Percentiles rank a stretch among this genome's conserved stretches.
phyloP scores from a whole-genome alignment of 805 yeast species.

The Pichia paraexigua region DNA sequence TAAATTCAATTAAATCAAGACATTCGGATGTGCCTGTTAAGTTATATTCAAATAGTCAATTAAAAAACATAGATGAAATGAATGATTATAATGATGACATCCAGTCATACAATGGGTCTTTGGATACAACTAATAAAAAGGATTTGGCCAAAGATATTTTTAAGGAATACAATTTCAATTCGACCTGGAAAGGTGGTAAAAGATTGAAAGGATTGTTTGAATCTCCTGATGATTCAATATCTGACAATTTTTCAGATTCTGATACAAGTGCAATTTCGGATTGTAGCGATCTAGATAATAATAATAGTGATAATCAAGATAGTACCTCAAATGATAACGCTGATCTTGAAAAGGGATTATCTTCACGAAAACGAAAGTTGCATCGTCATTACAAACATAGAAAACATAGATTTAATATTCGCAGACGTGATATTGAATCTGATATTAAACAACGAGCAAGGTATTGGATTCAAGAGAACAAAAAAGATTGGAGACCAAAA shows the following conservation, averaged over 20 bases:
- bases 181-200: constrained; percentile 67
- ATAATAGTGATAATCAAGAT: background rate
- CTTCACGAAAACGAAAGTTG: background rate
- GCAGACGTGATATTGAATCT: constrained; percentile 6
- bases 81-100: background rate
- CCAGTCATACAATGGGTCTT: background rate
- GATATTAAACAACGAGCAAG: constrained; percentile 50
- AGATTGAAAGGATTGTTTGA: constrained; percentile 48
- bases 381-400: background rate
- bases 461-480: constrained; percentile 57
- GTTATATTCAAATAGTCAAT: background rate
- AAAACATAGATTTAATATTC: background rate
- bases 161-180: constrained; percentile 29
- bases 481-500: constrained; percentile 57
- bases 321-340: constrained; percentile 6
- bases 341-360: constrained; percentile 13
- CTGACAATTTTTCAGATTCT: background rate
- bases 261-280: constrained; percentile 1
- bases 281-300: background rate
- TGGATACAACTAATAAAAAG: constrained; percentile 17
- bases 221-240: constrained; percentile 18
- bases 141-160: constrained; percentile 6
- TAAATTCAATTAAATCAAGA: constrained; percentile 11
- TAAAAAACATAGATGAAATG: background rate
- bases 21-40: constrained; percentile 1